Base-by-base conservation (phyloP, 2,329 filamentous ascomycete genomes). In the Fusarium metavorans region DNA sequence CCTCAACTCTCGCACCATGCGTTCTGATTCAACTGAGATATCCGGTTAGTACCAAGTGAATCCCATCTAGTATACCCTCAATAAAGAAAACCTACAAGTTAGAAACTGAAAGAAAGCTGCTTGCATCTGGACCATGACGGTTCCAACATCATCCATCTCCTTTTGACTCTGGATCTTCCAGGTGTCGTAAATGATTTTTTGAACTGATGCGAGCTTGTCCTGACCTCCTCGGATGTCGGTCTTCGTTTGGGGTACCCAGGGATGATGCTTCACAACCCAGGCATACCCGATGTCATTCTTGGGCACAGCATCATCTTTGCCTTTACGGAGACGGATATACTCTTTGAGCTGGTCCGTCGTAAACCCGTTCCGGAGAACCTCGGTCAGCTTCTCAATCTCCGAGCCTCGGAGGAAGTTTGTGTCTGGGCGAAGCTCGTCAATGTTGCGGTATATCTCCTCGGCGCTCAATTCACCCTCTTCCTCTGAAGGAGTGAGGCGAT, bases 121-220 rank as follows among this genome's bases (percentile, higher is more conserved):
- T 14, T 79, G 76, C 23, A 90, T 72, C 68, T 75, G 81, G 8
- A 90, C 67, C 3, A 79, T 80, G 2, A 84, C 77, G 35, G 81
- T 80, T 7, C 88, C 89, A 5, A 84, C 77, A 7, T 81, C 82
- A 23, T 85, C 82, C 16, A 84, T 76, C 18, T 87, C 77, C 71
- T 89, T 87, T 64, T 84, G 81, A 3, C 86, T 84, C 10, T 85
- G 82, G n/a, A 91, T 72, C 4, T 82, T 83, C 89, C 89, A 91
- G 67, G 83, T 85, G 27, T 84, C 79, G 14, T 83, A 83, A 82
- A 91, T 81, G 63, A 91, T 80, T 65, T 80, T 80, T 18, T 86
- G 70, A 1, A 81, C 85, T 13, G 86, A 76, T 32, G 73, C 81
- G 43, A 84, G 78, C 77, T 90, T 91, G 5, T 76, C 60, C 16